Evolutionary conservation across 2,329 filamentous ascomycete genomes (phyloP), one percentile per base, ranked within the genome.

Genomic region (Venturia nashicola): DNA sequence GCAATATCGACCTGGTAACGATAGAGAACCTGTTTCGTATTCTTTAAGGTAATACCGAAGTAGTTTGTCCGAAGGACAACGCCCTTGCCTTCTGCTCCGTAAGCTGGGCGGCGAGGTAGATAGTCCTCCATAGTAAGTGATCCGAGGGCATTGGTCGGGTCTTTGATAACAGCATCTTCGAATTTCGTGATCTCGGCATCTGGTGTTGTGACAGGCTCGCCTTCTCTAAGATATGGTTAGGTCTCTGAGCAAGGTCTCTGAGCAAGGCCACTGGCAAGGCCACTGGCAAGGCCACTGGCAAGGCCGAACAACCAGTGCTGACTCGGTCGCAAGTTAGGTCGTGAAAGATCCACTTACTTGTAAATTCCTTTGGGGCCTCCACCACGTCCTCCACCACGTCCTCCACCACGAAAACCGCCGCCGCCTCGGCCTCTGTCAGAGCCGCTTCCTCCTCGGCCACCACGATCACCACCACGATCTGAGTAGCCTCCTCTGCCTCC

Each of bases 51-150:
- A n/a, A 75, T 27, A 6, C 72, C 65, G 62, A 75, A 72, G 65
- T 72, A 75, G 48, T 76, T 66, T 12, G 64, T 73, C 72, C 0
- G 67, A 69, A 27, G 72, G 70, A 3, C 71, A 67, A 67, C 12
- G 7, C 34, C 1, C 63, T 62, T n/a, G 68, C 67, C 5, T 67
- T 67, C 5, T 71, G 57, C 1, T 70, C 71, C 8, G 65, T 66
- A 7, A 63, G 65, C 65, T 23, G 40, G 64, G 12, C 65, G 59
- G 14, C 42, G 34, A 14, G 65, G 64, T 8, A 55, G 39, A 3
- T 14, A 40, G 12, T 62, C 46, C 16, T 57, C 48, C 6, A 59
- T 3, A 3, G 46, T 59, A 4, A 65, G 51, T 3, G 32, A 27
- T n/a, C 43, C 59, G n/a, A 74, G 62, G 2, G 68, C 65, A 27